These are phyloP conservation scores for Mallotus nudiflorus DNA, from an alignment of 345 rosid species.

Conservation along the genomic window DNA sequence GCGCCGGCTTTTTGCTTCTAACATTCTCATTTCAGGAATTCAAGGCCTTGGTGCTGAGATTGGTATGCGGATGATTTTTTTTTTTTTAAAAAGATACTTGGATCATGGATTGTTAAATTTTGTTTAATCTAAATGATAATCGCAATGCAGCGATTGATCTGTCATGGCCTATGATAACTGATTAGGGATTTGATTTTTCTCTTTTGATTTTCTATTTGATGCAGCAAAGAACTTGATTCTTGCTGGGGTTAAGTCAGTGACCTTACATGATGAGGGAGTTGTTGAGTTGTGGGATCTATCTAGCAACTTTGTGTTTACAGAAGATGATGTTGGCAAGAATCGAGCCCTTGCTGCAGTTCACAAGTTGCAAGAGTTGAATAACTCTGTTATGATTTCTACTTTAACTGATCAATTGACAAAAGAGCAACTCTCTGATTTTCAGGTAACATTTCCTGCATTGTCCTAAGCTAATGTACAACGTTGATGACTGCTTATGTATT, in stretches of 20 bases:
- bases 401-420: slow-evolving; percentile 43
- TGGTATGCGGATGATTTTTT: slow-evolving; percentile 42
- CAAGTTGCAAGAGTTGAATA: slow-evolving; percentile 33
- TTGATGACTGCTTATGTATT: too few relatives aligned
- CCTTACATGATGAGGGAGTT: slow-evolving; percentile 23
- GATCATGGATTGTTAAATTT: background rate
- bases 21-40: slow-evolving; percentile 82
- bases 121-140: background rate
- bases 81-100: too few relatives aligned
- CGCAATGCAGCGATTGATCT: background rate
- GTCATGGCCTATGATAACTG: background rate
- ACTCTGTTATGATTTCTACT: slow-evolving; percentile 21
- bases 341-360: slow-evolving; percentile 30
- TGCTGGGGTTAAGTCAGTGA: slow-evolving; percentile 28
- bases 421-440: slow-evolving; percentile 74
- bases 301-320: slow-evolving; percentile 25
- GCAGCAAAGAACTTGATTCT: slow-evolving; percentile 95
- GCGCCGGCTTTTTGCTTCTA: slow-evolving; percentile 87
- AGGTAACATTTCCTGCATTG: slow-evolving; percentile 42
- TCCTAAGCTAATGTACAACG: background rate
- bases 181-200: background rate
- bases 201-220: background rate
- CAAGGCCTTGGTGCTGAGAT: slow-evolving; percentile 97
- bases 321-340: slow-evolving; percentile 29
- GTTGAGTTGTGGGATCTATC: slow-evolving; percentile 35